These are phyloP conservation scores for Gardenia jasminoides DNA, from an alignment of 257 asterid species.

Conservation along the genomic window DNA sequence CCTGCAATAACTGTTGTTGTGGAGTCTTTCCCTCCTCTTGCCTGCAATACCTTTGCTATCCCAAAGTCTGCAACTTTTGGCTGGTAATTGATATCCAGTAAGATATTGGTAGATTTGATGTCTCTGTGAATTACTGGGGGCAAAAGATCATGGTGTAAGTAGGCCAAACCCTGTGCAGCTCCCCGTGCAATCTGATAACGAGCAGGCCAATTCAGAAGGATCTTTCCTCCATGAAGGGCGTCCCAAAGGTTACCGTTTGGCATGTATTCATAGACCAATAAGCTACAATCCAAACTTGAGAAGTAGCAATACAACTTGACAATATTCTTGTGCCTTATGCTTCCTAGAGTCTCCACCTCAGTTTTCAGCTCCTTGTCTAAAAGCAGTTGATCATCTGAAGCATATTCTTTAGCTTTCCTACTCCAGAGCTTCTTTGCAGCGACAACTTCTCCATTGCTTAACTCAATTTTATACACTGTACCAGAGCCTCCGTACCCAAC, in stretches of 20 bases:
- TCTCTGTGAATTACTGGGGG: conserved; percentile 82
- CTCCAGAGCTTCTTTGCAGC: conserved; percentile 94
- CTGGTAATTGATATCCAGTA: conserved; percentile 65
- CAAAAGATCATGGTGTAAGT: conserved; percentile 80
- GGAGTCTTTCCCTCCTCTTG: conserved; percentile 68
- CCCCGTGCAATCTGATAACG: conserved; percentile 81
- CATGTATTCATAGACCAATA: conserved; percentile 89
- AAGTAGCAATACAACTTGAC: conserved; percentile 80
- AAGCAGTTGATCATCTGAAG: conserved; percentile 33
- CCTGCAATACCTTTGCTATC: conserved; percentile 84
- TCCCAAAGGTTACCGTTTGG: conserved; percentile 89
- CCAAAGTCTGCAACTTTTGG: conserved; percentile 96
- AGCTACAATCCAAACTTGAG: conserved; percentile 61
- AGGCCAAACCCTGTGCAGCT: conserved; percentile 84
- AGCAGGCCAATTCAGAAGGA: conserved; percentile 69
- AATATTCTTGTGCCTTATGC: conserved; percentile 89
- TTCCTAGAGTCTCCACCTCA: conserved; percentile 90
- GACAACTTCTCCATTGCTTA: conserved; percentile 60
- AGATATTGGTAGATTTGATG: conserved; percentile 78
- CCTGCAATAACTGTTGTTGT: conserved; percentile 73
- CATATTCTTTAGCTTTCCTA: conserved; percentile 43
- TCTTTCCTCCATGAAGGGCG: conserved; percentile 62
- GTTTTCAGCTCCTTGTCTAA: conserved; percentile 69
- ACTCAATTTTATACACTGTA: conserved; percentile 72
- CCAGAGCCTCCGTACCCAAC: conserved; percentile 99